phyloP scores from a whole-genome alignment of 768 basidiomycete species.

The Tephrocybe sp. region DNA sequence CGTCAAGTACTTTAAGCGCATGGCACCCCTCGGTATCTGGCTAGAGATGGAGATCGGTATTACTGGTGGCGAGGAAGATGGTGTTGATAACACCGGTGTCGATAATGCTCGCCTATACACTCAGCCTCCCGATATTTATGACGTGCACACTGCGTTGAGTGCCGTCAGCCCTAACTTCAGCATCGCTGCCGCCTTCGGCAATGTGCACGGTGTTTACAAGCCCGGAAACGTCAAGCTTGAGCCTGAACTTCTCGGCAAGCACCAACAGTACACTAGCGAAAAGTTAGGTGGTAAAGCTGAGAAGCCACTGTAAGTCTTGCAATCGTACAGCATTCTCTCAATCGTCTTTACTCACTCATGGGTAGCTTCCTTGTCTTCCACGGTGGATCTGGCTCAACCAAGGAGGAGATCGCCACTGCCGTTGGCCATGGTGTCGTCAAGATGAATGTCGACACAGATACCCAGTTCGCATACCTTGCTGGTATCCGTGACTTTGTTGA shows the following conservation, averaged over 20 bases:
- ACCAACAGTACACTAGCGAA: constrained; percentile 73
- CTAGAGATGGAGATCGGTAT: constrained; percentile 99
- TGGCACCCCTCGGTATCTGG: constrained; percentile 91
- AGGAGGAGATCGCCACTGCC: constrained; percentile 92
- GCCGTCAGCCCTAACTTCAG: constrained; percentile 90
- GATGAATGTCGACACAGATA: constrained; percentile 99
- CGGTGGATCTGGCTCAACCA: constrained; percentile 96
- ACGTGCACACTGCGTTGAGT: constrained; percentile 83
- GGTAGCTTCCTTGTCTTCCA: constrained; percentile 97
- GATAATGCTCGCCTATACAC: constrained; percentile 96
- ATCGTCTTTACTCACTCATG: neutral
- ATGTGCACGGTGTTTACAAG: constrained; percentile 99
- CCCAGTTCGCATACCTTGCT: constrained; percentile 85
- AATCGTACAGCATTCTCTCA: neutral
- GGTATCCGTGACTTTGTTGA: constrained; percentile 88
- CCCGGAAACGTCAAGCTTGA: constrained; percentile 95
- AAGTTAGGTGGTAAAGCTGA: constrained; percentile 60
- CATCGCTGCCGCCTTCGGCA: constrained; percentile 97
- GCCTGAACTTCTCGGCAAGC: constrained; percentile 88
- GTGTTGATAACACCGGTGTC: constrained; percentile 95
- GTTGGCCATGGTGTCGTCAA: constrained; percentile 94
- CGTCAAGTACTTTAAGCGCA: constrained; percentile 91
- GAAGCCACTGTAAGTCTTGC: constrained; percentile 76
- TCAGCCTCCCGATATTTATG: constrained; percentile 94
- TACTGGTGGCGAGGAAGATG: constrained; percentile 99